These are phyloP conservation scores for Ilex aquifolium DNA, from an alignment of 257 asterid species.

Conservation along the genomic window DNA sequence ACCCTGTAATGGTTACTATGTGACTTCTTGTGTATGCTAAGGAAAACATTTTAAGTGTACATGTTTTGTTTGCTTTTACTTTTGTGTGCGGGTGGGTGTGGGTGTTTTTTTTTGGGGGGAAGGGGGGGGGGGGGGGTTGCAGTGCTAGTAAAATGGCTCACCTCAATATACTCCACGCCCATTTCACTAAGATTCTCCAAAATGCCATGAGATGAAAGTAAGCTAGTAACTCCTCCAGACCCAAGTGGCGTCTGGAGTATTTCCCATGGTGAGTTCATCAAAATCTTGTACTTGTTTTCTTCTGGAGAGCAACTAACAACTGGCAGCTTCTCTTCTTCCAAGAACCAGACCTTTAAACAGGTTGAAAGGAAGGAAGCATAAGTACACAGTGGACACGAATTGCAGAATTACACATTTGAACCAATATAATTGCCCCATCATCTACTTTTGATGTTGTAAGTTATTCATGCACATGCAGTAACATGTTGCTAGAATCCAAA, in stretches of 20 bases:
- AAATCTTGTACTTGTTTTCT: slow-evolving; percentile 58
- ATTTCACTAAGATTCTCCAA: slow-evolving; percentile 45
- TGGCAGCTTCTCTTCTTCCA: slow-evolving; percentile 93
- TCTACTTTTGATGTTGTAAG: too few relatives aligned
- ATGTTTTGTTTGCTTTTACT: too few relatives aligned
- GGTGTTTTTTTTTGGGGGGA: too few relatives aligned
- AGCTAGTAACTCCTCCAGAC: slow-evolving; percentile 66
- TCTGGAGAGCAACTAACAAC: slow-evolving; percentile 42
- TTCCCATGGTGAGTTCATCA: slow-evolving; percentile 96
- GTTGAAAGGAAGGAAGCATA: slow-evolving; percentile 3
- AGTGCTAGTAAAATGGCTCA: slow-evolving; percentile 19
- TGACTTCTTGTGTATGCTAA: too few relatives aligned
- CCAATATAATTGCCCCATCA: too few relatives aligned
- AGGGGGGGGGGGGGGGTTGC: too few relatives aligned
- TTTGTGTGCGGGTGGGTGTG: too few relatives aligned
- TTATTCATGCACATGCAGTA: too few relatives aligned
- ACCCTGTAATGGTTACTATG: too few relatives aligned
- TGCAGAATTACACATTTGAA: too few relatives aligned
- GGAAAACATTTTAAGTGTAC: too few relatives aligned
- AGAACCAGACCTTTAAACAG: slow-evolving; percentile 62
- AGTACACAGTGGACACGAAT: not conserved
- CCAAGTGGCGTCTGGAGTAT: slow-evolving; percentile 75
- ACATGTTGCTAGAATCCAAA: too few relatives aligned
- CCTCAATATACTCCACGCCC: slow-evolving; percentile 82
- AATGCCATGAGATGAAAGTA: slow-evolving; percentile 60